These are phyloP conservation scores for Lactarius sanguifluus DNA, from an alignment of 768 basidiomycete genomes.

Conservation along the genomic window DNA sequence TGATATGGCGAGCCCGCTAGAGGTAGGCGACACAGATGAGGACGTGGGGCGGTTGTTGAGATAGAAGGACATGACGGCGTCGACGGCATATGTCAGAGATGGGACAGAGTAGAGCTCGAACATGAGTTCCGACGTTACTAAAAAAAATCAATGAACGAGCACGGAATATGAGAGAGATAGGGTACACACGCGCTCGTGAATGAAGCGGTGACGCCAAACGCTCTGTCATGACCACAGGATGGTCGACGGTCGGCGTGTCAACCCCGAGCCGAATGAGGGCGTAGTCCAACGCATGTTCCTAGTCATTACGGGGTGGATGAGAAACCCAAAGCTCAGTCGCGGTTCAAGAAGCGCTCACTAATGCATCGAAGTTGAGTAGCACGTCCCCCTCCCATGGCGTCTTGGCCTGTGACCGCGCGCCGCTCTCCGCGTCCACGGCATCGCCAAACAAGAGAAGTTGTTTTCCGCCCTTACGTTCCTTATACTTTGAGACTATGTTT, in stretches of 20 bases:
- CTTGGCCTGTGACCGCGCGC: constrained; percentile 72
- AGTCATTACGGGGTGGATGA: constrained; percentile 30
- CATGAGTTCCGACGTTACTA: constrained; percentile 94
- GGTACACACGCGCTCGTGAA: constrained; percentile 73
- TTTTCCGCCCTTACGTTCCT: constrained; percentile 82
- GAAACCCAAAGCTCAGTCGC: neutral
- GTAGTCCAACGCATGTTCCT: constrained; percentile 96
- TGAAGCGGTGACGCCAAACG: constrained; percentile 84
- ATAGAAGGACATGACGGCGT: constrained; percentile 91
- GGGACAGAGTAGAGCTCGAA: constrained; percentile 93
- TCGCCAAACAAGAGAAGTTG: constrained; percentile 87
- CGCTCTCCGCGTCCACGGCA: constrained; percentile 83
- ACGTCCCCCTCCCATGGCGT: constrained; percentile 95
- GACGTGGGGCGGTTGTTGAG: constrained; percentile 57
- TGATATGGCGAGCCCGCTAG: constrained; percentile 84
- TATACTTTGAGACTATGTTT: constrained; percentile 83
- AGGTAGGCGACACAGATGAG: constrained; percentile 40
- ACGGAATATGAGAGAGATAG: constrained; percentile 15
- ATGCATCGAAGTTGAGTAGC: constrained; percentile 84
- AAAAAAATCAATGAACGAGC: neutral
- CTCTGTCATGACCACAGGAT: constrained; percentile 94
- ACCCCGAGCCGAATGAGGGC: constrained; percentile 86
- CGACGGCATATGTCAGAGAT: constrained; percentile 82
- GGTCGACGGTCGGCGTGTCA: constrained; percentile 69
- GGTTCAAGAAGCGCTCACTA: constrained; percentile 57